A percentile compares a stretch with the other conserved stretches of the same genome.
Evolutionary conservation across 2,329 filamentous ascomycete genomes (phyloP).

Genomic region (Dactylonectria estremocensis): DNA sequence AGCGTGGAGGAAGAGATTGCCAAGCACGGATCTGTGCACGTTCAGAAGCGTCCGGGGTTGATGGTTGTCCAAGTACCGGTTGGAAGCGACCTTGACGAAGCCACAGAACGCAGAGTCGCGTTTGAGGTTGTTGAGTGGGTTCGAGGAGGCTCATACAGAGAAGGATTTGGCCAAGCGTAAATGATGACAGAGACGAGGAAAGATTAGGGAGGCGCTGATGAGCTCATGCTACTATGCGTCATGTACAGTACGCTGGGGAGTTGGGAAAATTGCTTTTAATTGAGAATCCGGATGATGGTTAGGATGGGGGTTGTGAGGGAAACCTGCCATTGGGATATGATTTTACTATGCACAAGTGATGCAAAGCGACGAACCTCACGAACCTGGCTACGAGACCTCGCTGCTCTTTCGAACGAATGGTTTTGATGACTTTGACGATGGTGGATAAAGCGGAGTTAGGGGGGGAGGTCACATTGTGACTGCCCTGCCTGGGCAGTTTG

Average conservation of each 20-base stretch:
- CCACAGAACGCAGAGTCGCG: slow-evolving; percentile 79
- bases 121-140: slow-evolving; percentile 94
- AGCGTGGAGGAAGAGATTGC: slow-evolving; percentile 54
- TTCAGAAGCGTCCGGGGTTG: slow-evolving; percentile 64
- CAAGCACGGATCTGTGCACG: slow-evolving; percentile 68
- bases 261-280: slow-evolving; percentile 7
- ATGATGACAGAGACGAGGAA: slow-evolving; percentile 24
- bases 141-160: slow-evolving; percentile 61
- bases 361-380: not conserved
- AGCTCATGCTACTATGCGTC: not conserved
- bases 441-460: not conserved
- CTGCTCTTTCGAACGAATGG: not conserved
- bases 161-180: slow-evolving; percentile 40
- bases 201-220: slow-evolving; percentile 11
- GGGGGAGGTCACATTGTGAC: not conserved
- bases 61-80: slow-evolving; percentile 68
- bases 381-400: not conserved
- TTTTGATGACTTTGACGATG: not conserved
- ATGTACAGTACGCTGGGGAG: not conserved
- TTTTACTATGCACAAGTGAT: not conserved
- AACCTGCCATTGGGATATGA: not conserved
- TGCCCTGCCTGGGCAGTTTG: no score
- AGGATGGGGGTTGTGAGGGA: not conserved
- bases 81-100: slow-evolving; percentile 72
- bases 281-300: not conserved